These are phyloP conservation scores for Harringtonia aguacate DNA, from an alignment of 2,329 filamentous ascomycete genomes.

Conservation along the genomic window DNA sequence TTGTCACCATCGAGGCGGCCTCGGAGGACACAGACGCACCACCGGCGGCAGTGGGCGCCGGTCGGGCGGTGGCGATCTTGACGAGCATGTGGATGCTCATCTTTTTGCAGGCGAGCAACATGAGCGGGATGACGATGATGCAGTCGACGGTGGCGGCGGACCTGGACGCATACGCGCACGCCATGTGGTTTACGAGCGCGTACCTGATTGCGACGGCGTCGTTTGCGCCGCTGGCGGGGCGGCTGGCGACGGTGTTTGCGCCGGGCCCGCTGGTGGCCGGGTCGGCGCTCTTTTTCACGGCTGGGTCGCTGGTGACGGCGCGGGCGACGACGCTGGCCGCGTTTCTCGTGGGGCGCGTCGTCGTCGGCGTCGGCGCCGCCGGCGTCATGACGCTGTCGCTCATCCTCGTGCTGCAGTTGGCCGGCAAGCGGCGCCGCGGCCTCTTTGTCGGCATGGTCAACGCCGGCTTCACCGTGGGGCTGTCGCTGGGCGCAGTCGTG, in stretches of 20 bases:
- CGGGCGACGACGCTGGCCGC: constrained; percentile 43
- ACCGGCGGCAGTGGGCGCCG: constrained; percentile 8
- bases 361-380: constrained; percentile 59
- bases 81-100: constrained; percentile 45
- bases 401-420: constrained; percentile 67
- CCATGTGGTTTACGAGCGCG: constrained; percentile 71
- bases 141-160: constrained; percentile 69
- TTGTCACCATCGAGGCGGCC: background rate
- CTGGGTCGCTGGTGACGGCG: constrained; percentile 56
- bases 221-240: constrained; percentile 58
- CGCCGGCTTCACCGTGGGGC: constrained; percentile 33
- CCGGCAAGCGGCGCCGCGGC: constrained; percentile 55
- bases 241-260: constrained; percentile 64
- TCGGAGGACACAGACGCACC: background rate
- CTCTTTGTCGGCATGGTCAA: constrained; percentile 67
- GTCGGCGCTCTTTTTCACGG: constrained; percentile 44
- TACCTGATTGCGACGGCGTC: constrained; percentile 56
- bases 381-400: constrained; percentile 64
- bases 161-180: constrained; percentile 59
- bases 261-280: constrained; percentile 54
- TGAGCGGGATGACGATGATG: constrained; percentile 71
- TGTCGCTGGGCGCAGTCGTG: constrained; percentile 20
- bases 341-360: constrained; percentile 58
- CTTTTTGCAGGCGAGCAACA: constrained; percentile 57
- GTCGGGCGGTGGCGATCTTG: constrained; percentile 33